These are phyloP conservation scores for Gossypium australe DNA, from an alignment of 345 rosid genomes.

Conservation along the genomic window DNA sequence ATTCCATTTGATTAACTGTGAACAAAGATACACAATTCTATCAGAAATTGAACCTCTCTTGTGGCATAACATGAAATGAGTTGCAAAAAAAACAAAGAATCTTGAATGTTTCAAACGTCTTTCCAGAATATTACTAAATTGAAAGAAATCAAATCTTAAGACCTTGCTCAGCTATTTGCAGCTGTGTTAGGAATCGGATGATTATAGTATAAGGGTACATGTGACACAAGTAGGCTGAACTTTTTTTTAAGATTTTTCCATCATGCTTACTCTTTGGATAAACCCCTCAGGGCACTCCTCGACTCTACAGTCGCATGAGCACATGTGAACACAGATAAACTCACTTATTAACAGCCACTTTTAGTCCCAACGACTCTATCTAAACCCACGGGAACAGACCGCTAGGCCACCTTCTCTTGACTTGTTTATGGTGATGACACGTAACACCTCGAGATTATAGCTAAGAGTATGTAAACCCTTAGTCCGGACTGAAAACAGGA, in stretches of 20 bases:
- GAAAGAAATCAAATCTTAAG: background rate
- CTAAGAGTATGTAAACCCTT: no score
- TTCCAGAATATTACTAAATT: background rate
- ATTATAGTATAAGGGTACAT: background rate
- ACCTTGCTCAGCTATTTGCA: background rate
- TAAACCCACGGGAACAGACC: no score
- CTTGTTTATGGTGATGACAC: no score
- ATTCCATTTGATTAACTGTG: slow-evolving; percentile 47
- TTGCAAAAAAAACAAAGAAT: background rate
- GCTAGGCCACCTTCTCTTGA: no score
- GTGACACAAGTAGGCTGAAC: background rate
- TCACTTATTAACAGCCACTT: no score
- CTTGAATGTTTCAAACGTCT: background rate
- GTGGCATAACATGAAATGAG: background rate
- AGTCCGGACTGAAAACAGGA: no score
- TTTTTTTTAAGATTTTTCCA: background rate
- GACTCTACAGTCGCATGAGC: no score
- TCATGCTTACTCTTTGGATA: no score
- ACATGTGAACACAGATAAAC: no score
- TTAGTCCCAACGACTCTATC: no score
- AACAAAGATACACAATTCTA: background rate
- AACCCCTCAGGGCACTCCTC: no score
- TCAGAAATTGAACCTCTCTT: background rate
- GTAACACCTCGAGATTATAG: no score
- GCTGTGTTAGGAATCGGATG: background rate